Evolutionary conservation across 192 early-diverging fungal species (phyloP).

Genomic region (Coemansia pectinata): DNA sequence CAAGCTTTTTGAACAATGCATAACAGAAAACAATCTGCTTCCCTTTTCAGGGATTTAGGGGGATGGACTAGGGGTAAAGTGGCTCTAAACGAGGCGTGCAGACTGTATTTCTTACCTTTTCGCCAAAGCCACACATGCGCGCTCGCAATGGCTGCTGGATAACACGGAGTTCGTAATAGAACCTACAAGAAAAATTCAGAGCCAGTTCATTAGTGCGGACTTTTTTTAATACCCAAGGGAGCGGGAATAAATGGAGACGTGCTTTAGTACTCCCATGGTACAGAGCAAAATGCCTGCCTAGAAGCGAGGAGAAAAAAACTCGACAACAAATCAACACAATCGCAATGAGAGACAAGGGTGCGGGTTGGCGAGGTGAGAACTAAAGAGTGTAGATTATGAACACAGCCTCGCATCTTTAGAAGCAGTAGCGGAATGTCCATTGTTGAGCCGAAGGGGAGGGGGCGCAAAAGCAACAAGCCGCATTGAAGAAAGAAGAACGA

Average conservation of each 20-base stretch:
- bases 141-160: slow-evolving; percentile 66
- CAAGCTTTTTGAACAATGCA: neutral
- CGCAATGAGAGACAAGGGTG: neutral
- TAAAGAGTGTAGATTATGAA: neutral
- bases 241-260: neutral
- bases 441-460: neutral
- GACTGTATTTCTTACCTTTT: slow-evolving; percentile 46
- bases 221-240: neutral
- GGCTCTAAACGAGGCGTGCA: neutral
- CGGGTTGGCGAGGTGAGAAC: neutral
- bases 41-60: neutral
- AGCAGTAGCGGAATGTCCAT: slow-evolving; percentile 2
- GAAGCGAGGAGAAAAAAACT: neutral
- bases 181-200: slow-evolving; percentile 26
- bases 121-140: slow-evolving; percentile 70
- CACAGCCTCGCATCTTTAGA: neutral
- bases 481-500: neutral
- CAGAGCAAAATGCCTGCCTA: neutral
- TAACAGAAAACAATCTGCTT: neutral
- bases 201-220: neutral
- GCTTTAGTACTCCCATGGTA: neutral
- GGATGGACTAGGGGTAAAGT: neutral
- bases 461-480: neutral
- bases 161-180: slow-evolving; percentile 58
- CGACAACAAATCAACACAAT: neutral